Evolutionary conservation across 1,139 yeast species (phyloP).

Genomic region (Pichia sorboxylosa): DNA sequence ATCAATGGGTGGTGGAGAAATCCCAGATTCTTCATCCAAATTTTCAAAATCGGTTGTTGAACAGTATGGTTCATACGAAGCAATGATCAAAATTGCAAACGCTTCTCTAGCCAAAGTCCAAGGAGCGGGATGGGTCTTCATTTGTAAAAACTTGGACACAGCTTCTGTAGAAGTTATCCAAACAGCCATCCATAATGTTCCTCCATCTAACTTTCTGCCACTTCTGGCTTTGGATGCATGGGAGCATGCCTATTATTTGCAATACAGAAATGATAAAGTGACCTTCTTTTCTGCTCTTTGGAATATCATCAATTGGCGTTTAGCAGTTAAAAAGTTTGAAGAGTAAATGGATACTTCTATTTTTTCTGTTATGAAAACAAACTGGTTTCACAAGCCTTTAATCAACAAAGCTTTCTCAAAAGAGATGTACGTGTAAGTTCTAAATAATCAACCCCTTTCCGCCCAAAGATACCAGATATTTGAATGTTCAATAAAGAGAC

Average conservation of each 20-base stretch:
- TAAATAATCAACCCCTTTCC: too few relatives aligned
- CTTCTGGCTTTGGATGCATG: constrained; percentile 93
- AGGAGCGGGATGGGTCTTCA: constrained; percentile 97
- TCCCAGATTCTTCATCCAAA: constrained; percentile 49
- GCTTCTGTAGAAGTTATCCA: constrained; percentile 78
- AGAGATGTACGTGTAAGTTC: too few relatives aligned
- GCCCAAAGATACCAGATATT: too few relatives aligned
- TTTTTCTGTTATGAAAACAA: too few relatives aligned
- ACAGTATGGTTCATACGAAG: constrained; percentile 75
- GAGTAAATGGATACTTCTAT: constrained; percentile 10
- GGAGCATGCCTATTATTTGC: constrained; percentile 97
- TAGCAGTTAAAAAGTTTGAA: constrained; percentile 62
- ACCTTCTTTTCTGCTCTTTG: constrained; percentile 95
- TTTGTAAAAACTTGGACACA: constrained; percentile 76
- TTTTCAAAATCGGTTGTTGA: constrained; percentile 51
- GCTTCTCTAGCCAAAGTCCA: constrained; percentile 81
- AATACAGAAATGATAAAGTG: constrained; percentile 86
- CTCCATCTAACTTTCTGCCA: constrained; percentile 62
- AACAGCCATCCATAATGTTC: constrained; percentile 86
- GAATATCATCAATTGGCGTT: constrained; percentile 95
- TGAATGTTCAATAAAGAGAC: too few relatives aligned
- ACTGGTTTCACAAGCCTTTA: too few relatives aligned
- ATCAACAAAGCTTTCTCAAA: too few relatives aligned
- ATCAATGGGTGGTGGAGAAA: constrained; percentile 76
- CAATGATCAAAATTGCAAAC: constrained; percentile 57